Evolutionary conservation across 306 rosid species (phyloP).

Genomic region (Vicia faba): DNA sequence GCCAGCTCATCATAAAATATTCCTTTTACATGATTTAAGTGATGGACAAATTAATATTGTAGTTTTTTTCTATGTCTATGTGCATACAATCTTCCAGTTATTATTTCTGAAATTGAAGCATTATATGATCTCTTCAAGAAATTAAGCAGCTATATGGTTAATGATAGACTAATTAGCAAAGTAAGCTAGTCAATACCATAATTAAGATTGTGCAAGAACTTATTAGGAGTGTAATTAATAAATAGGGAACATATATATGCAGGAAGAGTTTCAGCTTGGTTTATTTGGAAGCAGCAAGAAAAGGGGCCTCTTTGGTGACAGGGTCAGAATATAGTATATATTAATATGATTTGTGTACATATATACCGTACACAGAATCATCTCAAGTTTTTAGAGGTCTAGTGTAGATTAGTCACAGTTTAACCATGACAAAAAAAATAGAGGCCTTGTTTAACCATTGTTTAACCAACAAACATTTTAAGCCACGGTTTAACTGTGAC

Average conservation of each 20-base stretch:
- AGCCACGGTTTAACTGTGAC: too few species aligned
- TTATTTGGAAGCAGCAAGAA: conserved; percentile 52
- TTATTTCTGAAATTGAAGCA: conserved; percentile 45
- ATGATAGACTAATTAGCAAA: conserved; percentile 60
- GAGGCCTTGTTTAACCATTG: too few species aligned
- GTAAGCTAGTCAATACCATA: conserved; percentile 37
- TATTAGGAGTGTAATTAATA: background rate
- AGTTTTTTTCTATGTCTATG: background rate
- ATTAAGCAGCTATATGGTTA: conserved; percentile 55
- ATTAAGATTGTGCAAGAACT: conserved; percentile 14
- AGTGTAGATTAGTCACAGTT: too few species aligned
- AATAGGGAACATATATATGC: conserved; percentile 21
- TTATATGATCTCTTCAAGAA: conserved; percentile 55
- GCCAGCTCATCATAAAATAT: too few species aligned
- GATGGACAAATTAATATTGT: background rate
- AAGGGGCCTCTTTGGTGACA: conserved; percentile 48
- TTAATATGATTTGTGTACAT: background rate
- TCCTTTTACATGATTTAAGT: background rate
- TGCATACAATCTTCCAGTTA: conserved; percentile 40
- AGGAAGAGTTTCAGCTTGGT: conserved; percentile 68
- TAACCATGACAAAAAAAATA: too few species aligned
- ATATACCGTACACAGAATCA: too few species aligned
- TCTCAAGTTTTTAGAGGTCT: too few species aligned
- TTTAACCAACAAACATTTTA: too few species aligned
- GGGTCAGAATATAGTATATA: conserved; percentile 40